These are phyloP conservation scores for Xylaria sp. DNA, from an alignment of 495 filamentous ascomycete species.

Conservation along the genomic window DNA sequence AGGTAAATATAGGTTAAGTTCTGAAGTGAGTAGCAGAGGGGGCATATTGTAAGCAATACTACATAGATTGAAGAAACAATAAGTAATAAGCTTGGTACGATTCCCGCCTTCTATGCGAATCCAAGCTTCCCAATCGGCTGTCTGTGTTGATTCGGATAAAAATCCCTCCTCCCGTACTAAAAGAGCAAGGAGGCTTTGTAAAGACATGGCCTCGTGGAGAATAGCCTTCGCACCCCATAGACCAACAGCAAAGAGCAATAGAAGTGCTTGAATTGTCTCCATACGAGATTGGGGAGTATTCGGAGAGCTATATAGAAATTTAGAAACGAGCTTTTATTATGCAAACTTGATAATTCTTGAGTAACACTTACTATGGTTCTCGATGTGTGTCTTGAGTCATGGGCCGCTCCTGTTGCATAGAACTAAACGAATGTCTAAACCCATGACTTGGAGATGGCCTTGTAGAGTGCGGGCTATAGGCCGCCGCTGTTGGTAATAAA, in stretches of 20 bases:
- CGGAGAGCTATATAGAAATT: constrained; percentile 43
- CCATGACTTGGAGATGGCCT: constrained; percentile 58
- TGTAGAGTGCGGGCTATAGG: constrained; percentile 60
- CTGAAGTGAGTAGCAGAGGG: constrained; percentile 65
- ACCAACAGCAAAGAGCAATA: constrained; percentile 62
- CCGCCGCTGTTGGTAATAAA: constrained; percentile 55
- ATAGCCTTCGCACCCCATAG: constrained; percentile 64
- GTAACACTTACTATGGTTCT: constrained; percentile 54
- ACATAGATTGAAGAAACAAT: constrained; percentile 66
- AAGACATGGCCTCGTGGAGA: constrained; percentile 60
- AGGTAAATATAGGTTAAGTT: constrained; percentile 67
- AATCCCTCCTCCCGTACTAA: constrained; percentile 63
- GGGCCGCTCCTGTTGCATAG: constrained; percentile 56
- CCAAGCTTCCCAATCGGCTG: constrained; percentile 65
- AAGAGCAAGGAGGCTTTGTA: constrained; percentile 61
- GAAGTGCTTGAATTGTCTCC: constrained; percentile 62
- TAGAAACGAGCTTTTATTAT: constrained; percentile 32
- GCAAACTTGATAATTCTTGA: constrained; percentile 3
- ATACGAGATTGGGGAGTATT: constrained; percentile 61
- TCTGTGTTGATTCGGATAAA: constrained; percentile 47
- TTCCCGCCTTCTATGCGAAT: constrained; percentile 58
- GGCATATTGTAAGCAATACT: constrained; percentile 65
- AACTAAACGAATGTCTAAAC: constrained; percentile 58
- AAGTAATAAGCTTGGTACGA: constrained; percentile 64
- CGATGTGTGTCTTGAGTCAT: constrained; percentile 60